These are phyloP conservation scores for Gaertneriomyces sp. DNA, from an alignment of 192 early-diverging fungal genomes.

Conservation along the genomic window DNA sequence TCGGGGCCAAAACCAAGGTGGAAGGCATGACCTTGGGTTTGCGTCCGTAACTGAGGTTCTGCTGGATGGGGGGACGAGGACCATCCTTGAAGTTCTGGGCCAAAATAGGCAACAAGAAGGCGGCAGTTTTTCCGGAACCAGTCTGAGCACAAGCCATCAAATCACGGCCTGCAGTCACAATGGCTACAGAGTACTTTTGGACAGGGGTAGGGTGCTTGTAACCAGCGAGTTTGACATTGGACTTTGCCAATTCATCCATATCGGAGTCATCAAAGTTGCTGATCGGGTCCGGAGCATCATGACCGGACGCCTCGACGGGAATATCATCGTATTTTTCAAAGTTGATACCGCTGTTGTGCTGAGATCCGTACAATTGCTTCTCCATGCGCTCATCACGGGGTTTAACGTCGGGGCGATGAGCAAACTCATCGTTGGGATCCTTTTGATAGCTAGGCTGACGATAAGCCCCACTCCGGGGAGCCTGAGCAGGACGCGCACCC, in stretches of 20 bases:
- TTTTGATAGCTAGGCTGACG: conserved; percentile 13
- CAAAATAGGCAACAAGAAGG: conserved; percentile 96
- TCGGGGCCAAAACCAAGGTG: conserved; percentile 87
- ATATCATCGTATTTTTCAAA: conserved; percentile 99
- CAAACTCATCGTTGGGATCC: conserved; percentile 67
- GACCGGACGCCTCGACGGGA: conserved; percentile 83
- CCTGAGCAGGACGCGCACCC: background rate
- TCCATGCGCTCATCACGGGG: conserved; percentile 77
- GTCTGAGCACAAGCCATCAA: conserved; percentile 99
- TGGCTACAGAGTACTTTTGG: conserved; percentile 60
- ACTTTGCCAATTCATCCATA: conserved; percentile 80
- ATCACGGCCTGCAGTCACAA: conserved; percentile 69
- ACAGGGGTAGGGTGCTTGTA: conserved; percentile 93
- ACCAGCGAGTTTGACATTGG: conserved; percentile 83
- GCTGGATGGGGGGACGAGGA: conserved; percentile 41
- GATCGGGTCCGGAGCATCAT: conserved; percentile 48
- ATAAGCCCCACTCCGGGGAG: background rate
- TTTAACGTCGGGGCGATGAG: conserved; percentile 66
- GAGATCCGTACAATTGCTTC: conserved; percentile 69
- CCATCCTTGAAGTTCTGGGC: conserved; percentile 85
- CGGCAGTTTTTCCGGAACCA: conserved; percentile 86
- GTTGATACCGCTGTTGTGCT: conserved; percentile 93
- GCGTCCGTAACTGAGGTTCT: conserved; percentile 34
- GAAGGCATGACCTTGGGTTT: conserved; percentile 56
- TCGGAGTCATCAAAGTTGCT: conserved; percentile 62